A percentile compares a stretch with the other conserved stretches of the same genome.
Evolutionary conservation across 441 rosid genomes (phyloP).

Genomic region (Populus hybrid): DNA sequence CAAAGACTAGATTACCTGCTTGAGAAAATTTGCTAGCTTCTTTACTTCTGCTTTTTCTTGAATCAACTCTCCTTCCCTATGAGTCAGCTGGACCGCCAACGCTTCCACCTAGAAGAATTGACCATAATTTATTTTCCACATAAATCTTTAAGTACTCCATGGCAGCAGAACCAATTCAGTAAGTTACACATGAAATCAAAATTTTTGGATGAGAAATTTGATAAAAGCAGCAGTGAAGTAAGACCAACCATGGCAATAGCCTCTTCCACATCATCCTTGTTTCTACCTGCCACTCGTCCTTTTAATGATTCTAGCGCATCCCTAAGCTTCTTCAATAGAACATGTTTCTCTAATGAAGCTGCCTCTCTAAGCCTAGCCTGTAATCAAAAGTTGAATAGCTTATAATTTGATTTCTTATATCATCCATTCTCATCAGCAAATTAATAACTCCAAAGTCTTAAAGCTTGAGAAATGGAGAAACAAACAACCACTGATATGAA

Average conservation of each 20-base stretch:
- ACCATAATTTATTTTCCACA: slow-evolving; percentile 11
- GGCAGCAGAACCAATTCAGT: not conserved
- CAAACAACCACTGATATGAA: not conserved
- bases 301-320: slow-evolving; percentile 84
- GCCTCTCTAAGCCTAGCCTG: slow-evolving; percentile 92
- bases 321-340: slow-evolving; percentile 93
- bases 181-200: not conserved
- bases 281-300: slow-evolving; percentile 88
- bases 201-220: not conserved
- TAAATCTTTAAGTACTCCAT: not conserved
- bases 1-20: slow-evolving; percentile 59
- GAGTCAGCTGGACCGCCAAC: slow-evolving; percentile 87
- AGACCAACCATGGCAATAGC: slow-evolving; percentile 84
- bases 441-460: slow-evolving; percentile 7
- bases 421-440: slow-evolving; percentile 3
- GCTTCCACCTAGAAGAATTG: slow-evolving; percentile 79
- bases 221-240: slow-evolving; percentile 1
- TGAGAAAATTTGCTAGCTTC: slow-evolving; percentile 81
- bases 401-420: not conserved
- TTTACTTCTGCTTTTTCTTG: slow-evolving; percentile 96
- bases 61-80: slow-evolving; percentile 93
- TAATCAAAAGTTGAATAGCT: slow-evolving; percentile 20
- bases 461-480: slow-evolving; percentile 2
- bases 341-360: slow-evolving; percentile 94
- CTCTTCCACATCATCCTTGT: slow-evolving; percentile 94